Base-by-base conservation (phyloP, 768 basidiomycete genomes). In the Leccinellum rugosiceps region DNA sequence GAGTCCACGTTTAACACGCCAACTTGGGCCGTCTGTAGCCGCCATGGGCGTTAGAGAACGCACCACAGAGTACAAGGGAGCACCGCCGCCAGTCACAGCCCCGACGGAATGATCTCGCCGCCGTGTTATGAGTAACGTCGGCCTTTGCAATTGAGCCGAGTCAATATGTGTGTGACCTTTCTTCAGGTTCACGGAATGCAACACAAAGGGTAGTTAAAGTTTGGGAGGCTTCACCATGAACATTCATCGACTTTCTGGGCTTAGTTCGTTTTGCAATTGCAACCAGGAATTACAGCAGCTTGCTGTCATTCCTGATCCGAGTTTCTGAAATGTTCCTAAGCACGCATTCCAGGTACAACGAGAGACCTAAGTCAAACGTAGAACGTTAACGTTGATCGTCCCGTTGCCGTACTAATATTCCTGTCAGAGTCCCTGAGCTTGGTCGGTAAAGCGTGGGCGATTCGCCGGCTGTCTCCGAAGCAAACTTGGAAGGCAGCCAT, bases 51-150 rank as follows among this genome's bases (percentile, higher is more conserved):
- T 32, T 13, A 32, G 32, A 31, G 48, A 30, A 30, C 8, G 21
- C 17, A 17, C n/a, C 28, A 25, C 55, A 60, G 56, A 46, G 53
- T 59, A 35, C 49, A 21, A 21, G 31, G n/a, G 34, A 50, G 53
- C 62, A 64, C 63, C 34, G 66, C 59, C 44, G 15, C 17, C 6
- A 9, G 38, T 19, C 58, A 67, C 68, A 55, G 66, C 65, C 67
- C 21, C n/a, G 28, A 0, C 49, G 48, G 62, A 11, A 23, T 9
- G 32, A 49, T 14, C 17, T 21, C 35, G 32, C 50, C 31, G n/a
- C 47, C 50, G 61, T 26, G 34, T 21, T 21, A 28, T 25, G 48
- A 25, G 3, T n/a, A 28, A 11, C 17, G 46, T 31, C 23, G 19
- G 48, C 30, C 53, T 31, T 50, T 53, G 52, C 21, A 9, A 30